Base-by-base conservation (phyloP, 1,139 yeast genomes). In the Tardiomyces depauwii region DNA sequence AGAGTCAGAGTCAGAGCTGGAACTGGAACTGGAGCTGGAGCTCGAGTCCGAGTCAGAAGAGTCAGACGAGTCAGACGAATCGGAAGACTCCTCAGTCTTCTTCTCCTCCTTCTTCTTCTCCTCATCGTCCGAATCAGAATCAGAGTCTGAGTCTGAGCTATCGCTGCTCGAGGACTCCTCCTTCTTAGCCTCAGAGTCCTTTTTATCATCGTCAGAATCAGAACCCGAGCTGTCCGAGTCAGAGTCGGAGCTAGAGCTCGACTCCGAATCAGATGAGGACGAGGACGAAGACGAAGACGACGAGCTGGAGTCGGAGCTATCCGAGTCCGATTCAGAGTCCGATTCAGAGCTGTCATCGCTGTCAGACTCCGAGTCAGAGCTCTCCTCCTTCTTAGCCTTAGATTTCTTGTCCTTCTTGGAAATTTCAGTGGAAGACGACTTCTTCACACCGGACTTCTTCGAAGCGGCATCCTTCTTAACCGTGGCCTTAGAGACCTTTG, bases 181-280 rank as follows among this genome's bases (percentile, higher is more conserved):
- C 14, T 21, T 23, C 40, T 42, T 21, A 23, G 41, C 18, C 47
- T 51, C 45, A 42, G 45, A 30, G 18, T 36, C 47, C 47, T 42
- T 45, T 46, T 44, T 25, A 36, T 42, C 42, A 30, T 45, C 27
- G 39, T 61, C 67, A 25, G 42, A 32, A 49, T 56, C 64, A 44
- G 67, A 59, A 46, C 62, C 67, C 36, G 67, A 60, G 44, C 59
- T 61, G 42, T 53, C 61, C 42, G 68, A 62, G 42, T 53, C 56
- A 43, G 59, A 51, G 42, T 28, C 7, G 23, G 41, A 61, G 45
- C 59, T 65, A 32, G 68, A 62, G 45, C 53, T 60, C 44, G 66
- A 59, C 42, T 51, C 55, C 42, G 45, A 43, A 25, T 30, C 43
- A 16, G 40, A 21, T 10, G 42, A 23, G 13, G 45, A 39, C 16